Evolutionary conservation across 805 yeast genomes (phyloP).

Genomic region (Suhomyces emberorum): DNA sequence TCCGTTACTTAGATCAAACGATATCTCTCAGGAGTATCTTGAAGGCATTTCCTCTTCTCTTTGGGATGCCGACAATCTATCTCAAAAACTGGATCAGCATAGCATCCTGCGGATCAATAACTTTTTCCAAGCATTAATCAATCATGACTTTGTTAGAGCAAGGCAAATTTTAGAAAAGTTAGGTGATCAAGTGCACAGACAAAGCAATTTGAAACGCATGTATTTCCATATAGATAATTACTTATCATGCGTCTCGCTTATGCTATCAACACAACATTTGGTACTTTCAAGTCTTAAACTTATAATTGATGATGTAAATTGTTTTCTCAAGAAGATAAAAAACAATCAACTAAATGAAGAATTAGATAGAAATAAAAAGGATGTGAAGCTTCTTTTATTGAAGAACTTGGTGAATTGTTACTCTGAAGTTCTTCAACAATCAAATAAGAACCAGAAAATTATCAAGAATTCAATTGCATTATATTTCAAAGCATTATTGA

Average conservation of each 20-base stretch:
- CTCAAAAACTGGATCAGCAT: too few species aligned
- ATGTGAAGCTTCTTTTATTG: too few species aligned
- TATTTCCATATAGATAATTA: slow-evolving; percentile 12
- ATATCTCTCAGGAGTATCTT: too few species aligned
- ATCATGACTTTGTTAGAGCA: slow-evolving; percentile 12
- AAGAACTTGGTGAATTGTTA: too few species aligned
- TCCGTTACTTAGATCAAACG: too few species aligned
- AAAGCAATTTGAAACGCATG: too few species aligned
- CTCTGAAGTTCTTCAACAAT: too few species aligned
- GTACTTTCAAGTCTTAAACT: slow-evolving; percentile 10
- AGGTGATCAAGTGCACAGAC: too few species aligned
- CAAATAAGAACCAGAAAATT: too few species aligned
- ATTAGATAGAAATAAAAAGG: not conserved
- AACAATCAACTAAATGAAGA: not conserved
- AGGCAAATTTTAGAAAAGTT: slow-evolving; percentile 8
- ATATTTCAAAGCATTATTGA: slow-evolving; percentile 3
- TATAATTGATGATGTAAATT: slow-evolving; percentile 9
- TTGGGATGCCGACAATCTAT: too few species aligned
- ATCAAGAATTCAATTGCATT: slow-evolving; percentile 4
- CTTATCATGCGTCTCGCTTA: slow-evolving; percentile 13
- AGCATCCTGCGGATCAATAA: slow-evolving; percentile 11
- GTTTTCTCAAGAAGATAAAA: too few species aligned
- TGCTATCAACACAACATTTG: slow-evolving; percentile 1
- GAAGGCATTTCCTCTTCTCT: too few species aligned
- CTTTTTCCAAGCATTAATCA: slow-evolving; percentile 13